phyloP scores from a whole-genome alignment of 257 asterid species.

The Solanum acaule region DNA sequence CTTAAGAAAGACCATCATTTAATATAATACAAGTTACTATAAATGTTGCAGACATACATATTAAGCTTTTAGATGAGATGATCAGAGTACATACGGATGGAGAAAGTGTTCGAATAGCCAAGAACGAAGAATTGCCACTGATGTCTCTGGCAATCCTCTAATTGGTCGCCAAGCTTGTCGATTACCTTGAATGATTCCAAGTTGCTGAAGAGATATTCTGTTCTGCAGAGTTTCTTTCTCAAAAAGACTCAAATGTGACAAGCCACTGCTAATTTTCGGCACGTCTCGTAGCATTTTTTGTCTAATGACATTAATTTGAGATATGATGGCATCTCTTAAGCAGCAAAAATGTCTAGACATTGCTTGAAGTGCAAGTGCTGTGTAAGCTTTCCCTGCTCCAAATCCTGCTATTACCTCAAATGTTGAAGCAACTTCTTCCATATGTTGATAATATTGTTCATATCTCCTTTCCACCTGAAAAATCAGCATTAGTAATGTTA shows the following conservation, averaged over 20 bases:
- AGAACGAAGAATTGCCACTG: conserved; percentile 73
- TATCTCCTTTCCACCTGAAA: conserved; percentile 73
- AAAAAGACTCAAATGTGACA: conserved; percentile 52
- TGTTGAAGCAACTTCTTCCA: conserved; percentile 54
- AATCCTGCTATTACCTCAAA: conserved; percentile 69
- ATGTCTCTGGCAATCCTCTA: conserved; percentile 80
- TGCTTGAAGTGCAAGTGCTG: conserved; percentile 77
- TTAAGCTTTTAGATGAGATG: neutral
- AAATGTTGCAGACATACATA: neutral
- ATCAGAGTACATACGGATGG: conserved; percentile 61
- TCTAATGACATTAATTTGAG: conserved; percentile 40
- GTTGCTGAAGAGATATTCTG: conserved; percentile 42
- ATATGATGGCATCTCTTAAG: conserved; percentile 47
- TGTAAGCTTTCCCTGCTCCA: conserved; percentile 70
- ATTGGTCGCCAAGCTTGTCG: conserved; percentile 75
- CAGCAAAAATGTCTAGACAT: conserved; percentile 78
- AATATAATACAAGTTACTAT: neutral
- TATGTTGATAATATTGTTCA: conserved; percentile 51
- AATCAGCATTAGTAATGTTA: neutral
- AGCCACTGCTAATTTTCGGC: conserved; percentile 51
- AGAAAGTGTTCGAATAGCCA: conserved; percentile 97
- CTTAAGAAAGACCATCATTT: neutral
- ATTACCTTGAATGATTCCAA: conserved; percentile 38
- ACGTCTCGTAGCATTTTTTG: conserved; percentile 33
- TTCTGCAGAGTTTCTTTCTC: conserved; percentile 39